Conservation (phyloP, 371 early-diverging fungal genomes). For the Lichtheimia corymbifera region DNA sequence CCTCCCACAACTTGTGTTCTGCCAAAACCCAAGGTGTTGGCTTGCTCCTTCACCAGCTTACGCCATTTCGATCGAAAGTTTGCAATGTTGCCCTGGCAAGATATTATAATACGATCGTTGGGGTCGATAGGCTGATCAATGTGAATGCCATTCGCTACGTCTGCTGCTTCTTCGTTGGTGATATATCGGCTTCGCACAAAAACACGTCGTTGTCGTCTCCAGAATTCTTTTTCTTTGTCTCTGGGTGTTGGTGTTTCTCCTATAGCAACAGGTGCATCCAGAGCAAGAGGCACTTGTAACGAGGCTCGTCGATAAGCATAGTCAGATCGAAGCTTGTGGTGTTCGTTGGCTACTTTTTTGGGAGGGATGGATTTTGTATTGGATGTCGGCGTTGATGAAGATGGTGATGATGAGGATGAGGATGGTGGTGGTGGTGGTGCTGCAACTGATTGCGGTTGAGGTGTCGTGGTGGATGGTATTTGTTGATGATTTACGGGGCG, state of each 20-base stretch:
- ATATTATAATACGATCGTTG: constrained; percentile 14
- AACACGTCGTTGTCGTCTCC: constrained; percentile 39
- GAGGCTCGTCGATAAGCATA: constrained; percentile 24
- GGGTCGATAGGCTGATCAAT: constrained; percentile 9
- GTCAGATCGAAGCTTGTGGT: constrained; percentile 4
- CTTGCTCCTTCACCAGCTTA: constrained; percentile 18
- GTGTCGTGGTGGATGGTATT: background rate
- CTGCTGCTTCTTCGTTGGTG: constrained; percentile 32
- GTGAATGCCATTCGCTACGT: constrained; percentile 28
- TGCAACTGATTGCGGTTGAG: too few species aligned
- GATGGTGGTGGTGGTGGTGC: too few species aligned
- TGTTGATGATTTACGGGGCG: background rate
- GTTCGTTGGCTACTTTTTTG: too few species aligned
- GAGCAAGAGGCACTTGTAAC: constrained; percentile 13
- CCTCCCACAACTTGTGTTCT: background rate
- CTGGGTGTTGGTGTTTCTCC: background rate
- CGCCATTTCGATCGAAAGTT: constrained; percentile 28
- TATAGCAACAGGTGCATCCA: constrained; percentile 15
- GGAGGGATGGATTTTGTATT: too few species aligned
- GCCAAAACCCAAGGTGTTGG: background rate
- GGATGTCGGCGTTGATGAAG: background rate
- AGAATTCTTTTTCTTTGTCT: constrained; percentile 33
- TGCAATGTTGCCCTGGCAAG: constrained; percentile 22
- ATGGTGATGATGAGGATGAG: background rate
- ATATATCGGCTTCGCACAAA: constrained; percentile 41